Conservation (phyloP, 192 early-diverging fungal species). For the Linnemannia hyalina region DNA sequence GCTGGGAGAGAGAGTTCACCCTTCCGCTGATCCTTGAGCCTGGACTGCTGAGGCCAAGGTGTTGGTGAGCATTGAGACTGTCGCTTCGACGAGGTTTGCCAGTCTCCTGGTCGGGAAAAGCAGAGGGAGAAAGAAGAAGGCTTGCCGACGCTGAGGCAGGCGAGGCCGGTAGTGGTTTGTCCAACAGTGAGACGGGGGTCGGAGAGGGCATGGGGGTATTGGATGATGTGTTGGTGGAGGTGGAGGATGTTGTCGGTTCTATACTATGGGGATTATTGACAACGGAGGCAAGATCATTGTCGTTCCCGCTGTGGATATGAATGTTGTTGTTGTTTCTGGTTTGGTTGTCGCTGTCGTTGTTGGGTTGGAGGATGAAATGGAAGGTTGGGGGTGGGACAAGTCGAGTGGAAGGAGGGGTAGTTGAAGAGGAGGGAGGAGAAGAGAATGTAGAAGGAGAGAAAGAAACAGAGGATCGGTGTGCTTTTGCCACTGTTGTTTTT, state of each 20-base stretch:
- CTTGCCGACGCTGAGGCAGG: conserved; percentile 1
- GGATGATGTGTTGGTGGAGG: background rate
- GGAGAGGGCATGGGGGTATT: background rate
- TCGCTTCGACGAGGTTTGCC: background rate
- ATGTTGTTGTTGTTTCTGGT: conserved; percentile 3
- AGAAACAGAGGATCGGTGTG: conserved; percentile 1
- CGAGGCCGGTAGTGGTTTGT: conserved; percentile 27
- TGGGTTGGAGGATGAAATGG: background rate
- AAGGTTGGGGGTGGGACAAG: background rate
- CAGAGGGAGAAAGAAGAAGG: background rate
- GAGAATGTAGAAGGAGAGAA: background rate
- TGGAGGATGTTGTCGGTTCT: background rate
- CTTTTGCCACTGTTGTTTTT: conserved; percentile 4
- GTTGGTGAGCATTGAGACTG: background rate
- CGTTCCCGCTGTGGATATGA: background rate
- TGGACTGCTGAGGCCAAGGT: background rate
- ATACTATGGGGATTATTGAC: background rate
- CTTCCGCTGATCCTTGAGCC: background rate
- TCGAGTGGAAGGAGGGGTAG: background rate
- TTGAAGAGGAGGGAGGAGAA: background rate
- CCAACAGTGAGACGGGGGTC: background rate
- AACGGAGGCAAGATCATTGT: background rate
- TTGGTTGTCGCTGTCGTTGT: conserved; percentile 15
- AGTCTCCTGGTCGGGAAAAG: conserved; percentile 4
- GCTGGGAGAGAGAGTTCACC: conserved; percentile 17